Evolutionary conservation across 345 rosid genomes (phyloP), one percentile per base, ranked within the genome.

Genomic region (Eucalyptus marginata): DNA sequence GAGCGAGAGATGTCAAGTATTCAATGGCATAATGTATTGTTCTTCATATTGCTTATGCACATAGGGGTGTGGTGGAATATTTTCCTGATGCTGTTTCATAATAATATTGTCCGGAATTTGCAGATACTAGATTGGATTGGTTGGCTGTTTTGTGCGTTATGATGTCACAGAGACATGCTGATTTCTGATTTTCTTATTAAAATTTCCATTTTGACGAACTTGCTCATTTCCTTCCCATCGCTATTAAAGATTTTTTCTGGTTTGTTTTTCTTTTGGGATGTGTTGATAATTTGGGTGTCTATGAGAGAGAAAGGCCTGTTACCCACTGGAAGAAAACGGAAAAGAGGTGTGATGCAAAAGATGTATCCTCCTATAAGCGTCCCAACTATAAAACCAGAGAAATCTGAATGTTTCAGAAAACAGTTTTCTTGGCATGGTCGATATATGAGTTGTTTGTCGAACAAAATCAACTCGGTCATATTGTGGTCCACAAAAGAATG

Each of bases 311-410:
- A 68, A 68, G 43, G 80, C 44, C 80, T 33, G 80, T 68, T 68
- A 16, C 36, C 44, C 0, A 13, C 44, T 68, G 44, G 24, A 68
- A 33, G 81, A 44, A 71, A 40, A 18, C 1, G 3, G 15, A 76
- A 40, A 36, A 76, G 83, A 76, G 15, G 46, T 40, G 47, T 76
- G 47, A 40, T 76, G 47, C 83, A 76, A 20, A 36, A 36, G 46
- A 71, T 71, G 46, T 1, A 20, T 36, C 1, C 25, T 20, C 81
- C 44, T 71, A 1, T 71, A 71, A 76, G 27, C 1, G 0, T 76
- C 8, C 2, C 5, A 4, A 76, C 15, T 3, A 36, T 33, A 0
- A 76, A 40, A 36, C 3, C 1, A 0, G 47, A 40, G 83, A 36
- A 6, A 40, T 25, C 83, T 76, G 47, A 76, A 76, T 76, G 47